phyloP scores from a whole-genome alignment of 805 yeast genomes.

The Hanseniaspora clermontiae region DNA sequence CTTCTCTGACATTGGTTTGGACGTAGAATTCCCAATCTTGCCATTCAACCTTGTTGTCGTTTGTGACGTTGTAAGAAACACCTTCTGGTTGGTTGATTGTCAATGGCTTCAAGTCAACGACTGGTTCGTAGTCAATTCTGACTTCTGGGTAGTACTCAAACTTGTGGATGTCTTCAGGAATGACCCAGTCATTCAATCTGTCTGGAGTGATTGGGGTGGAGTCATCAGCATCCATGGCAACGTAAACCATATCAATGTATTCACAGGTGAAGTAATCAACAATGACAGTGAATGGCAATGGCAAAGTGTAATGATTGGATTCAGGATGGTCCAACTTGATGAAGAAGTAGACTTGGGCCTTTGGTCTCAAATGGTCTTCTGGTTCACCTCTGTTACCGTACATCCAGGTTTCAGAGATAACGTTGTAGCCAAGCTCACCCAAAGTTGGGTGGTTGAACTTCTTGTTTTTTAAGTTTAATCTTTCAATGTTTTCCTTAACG shows the following conservation, averaged over 20 bases:
- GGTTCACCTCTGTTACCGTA: slow-evolving; percentile 56
- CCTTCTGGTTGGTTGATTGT: slow-evolving; percentile 68
- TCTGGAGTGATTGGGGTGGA: slow-evolving; percentile 5
- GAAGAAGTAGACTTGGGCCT: slow-evolving; percentile 66
- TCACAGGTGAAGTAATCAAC: slow-evolving; percentile 48
- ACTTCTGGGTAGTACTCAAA: slow-evolving; percentile 71
- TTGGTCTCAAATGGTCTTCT: slow-evolving; percentile 38
- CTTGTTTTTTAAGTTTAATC: slow-evolving; percentile 47
- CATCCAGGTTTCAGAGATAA: slow-evolving; percentile 72
- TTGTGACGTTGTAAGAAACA: slow-evolving; percentile 46
- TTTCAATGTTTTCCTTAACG: slow-evolving; percentile 51
- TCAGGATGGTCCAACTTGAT: slow-evolving; percentile 55
- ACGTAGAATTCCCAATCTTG: slow-evolving; percentile 76
- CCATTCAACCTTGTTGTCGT: slow-evolving; percentile 56
- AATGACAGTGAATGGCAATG: slow-evolving; percentile 62
- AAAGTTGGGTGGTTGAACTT: slow-evolving; percentile 21
- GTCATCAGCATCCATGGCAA: slow-evolving; percentile 61
- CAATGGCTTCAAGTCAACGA: slow-evolving; percentile 54
- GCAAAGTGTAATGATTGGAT: slow-evolving; percentile 64
- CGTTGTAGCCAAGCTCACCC: slow-evolving; percentile 24
- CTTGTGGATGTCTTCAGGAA: slow-evolving; percentile 41
- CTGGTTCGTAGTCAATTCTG: slow-evolving; percentile 36
- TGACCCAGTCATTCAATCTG: slow-evolving; percentile 21
- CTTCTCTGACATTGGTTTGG: slow-evolving; percentile 62
- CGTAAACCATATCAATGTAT: slow-evolving; percentile 58